These are phyloP conservation scores for Sequoia sempervirens DNA, from an alignment of 75 land plant genomes.

Conservation along the genomic window DNA sequence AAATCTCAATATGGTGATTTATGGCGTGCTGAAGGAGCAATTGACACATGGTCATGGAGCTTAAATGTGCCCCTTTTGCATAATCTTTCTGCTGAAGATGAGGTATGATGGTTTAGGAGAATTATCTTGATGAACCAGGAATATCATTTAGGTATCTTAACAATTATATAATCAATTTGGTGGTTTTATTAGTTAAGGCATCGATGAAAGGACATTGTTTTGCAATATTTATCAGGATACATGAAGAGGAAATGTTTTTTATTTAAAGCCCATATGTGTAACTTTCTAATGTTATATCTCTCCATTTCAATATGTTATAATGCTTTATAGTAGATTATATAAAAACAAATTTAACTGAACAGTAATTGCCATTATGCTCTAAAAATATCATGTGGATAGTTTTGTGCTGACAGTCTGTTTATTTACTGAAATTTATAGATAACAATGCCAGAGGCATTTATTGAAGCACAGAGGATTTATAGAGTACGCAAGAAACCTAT, in stretches of 20 bases:
- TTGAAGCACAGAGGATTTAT: slow-evolving; percentile 38
- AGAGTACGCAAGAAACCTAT: slow-evolving; percentile 60
- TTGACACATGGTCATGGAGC: slow-evolving; percentile 95
- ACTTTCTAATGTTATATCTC: not conserved
- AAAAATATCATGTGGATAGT: not conserved
- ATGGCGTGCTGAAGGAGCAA: slow-evolving; percentile 69
- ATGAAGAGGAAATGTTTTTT: slow-evolving; percentile 2
- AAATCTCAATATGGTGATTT: slow-evolving; percentile 67
- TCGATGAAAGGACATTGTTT: not conserved
- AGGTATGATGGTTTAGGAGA: slow-evolving; percentile 28
- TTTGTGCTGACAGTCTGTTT: not conserved
- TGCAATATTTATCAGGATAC: not conserved
- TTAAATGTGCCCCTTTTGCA: slow-evolving; percentile 82
- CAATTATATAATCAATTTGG: not conserved
- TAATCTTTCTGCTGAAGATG: slow-evolving; percentile 69
- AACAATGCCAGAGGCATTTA: slow-evolving; percentile 39
- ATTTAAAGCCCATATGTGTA: not conserved
- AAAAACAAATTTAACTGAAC: not conserved
- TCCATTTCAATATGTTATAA: not conserved
- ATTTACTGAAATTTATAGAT: slow-evolving; percentile 6
- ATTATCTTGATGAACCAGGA: not conserved
- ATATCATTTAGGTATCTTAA: not conserved
- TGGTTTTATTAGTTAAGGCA: not conserved
- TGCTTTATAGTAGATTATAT: not conserved
- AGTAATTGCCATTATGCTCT: not conserved